These are phyloP conservation scores for Cercospora beticola DNA, from an alignment of 2,329 filamentous ascomycete genomes.

Conservation along the genomic window DNA sequence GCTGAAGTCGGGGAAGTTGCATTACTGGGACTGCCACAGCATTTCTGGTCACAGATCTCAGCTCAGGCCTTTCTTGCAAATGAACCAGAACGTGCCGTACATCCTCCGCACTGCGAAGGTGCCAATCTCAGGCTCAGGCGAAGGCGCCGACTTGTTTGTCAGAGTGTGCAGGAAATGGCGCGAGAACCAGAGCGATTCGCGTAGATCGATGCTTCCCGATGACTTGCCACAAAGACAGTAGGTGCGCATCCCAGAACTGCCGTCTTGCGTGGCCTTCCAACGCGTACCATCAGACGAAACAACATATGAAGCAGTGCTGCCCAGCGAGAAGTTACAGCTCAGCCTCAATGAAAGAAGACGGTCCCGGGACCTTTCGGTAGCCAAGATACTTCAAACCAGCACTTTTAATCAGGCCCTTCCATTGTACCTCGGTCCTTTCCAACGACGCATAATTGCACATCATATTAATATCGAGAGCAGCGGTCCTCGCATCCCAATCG, in stretches of 20 bases:
- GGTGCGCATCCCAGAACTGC: not conserved
- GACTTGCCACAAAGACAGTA: not conserved
- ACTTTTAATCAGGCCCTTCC: slow-evolving; percentile 29
- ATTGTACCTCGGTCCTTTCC: slow-evolving; percentile 46
- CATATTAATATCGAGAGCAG: slow-evolving; percentile 45
- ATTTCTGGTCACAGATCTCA: not conserved
- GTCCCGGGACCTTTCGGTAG: slow-evolving; percentile 1
- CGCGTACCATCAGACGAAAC: not conserved
- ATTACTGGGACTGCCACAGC: not conserved
- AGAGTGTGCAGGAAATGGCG: not conserved
- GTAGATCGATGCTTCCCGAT: not conserved
- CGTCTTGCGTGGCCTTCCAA: not conserved
- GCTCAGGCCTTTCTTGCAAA: not conserved
- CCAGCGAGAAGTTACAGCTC: not conserved
- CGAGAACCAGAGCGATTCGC: no score
- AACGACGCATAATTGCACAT: slow-evolving; percentile 40
- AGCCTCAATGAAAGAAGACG: slow-evolving; percentile 6
- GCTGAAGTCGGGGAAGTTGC: not conserved
- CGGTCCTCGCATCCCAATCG: slow-evolving; percentile 13
- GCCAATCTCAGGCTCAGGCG: no score
- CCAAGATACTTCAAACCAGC: slow-evolving; percentile 18
- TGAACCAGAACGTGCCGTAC: not conserved
- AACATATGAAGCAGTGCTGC: not conserved
- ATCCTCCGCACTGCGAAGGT: not conserved
- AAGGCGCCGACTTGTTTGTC: no score